phyloP scores from a whole-genome alignment of 805 yeast genomes.

The Metschnikowia koreensis region DNA sequence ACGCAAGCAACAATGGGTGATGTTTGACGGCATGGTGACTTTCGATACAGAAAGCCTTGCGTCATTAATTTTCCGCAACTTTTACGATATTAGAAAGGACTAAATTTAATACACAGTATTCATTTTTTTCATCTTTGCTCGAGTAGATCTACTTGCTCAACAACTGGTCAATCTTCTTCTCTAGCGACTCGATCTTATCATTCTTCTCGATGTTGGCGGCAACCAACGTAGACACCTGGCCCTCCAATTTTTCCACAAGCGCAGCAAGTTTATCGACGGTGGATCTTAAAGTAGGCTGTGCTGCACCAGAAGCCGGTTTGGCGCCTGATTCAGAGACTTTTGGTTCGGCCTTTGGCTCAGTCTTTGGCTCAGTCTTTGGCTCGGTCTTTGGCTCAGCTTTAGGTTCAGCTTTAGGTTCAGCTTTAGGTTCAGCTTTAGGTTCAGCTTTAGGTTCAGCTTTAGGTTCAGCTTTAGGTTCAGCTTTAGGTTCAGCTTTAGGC shows the following conservation, averaged over 20 bases:
- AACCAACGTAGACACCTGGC: constrained; percentile 50
- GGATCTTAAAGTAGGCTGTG: constrained; percentile 58
- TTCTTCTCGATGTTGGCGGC: constrained; percentile 64
- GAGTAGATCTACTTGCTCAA: constrained; percentile 4
- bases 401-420: constrained; percentile 3
- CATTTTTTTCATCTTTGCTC: not conserved
- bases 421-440: constrained; percentile 22
- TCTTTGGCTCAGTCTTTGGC: constrained; percentile 6
- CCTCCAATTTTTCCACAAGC: constrained; percentile 57
- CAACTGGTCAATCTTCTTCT: constrained; percentile 58
- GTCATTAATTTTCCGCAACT: constrained; percentile 69
- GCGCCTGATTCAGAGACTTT: constrained; percentile 16
- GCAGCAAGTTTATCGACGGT: constrained; percentile 66
- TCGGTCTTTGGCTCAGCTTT: constrained; percentile 11
- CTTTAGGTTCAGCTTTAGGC: constrained; percentile 10
- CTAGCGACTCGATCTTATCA: constrained; percentile 54
- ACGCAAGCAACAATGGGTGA: constrained; percentile 47
- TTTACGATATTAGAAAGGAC: constrained; percentile 54
- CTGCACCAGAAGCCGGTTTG: constrained; percentile 6
- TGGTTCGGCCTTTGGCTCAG: constrained; percentile 9
- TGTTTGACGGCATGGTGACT: constrained; percentile 66
- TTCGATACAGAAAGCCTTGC: constrained; percentile 69
- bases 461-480: constrained; percentile 10
- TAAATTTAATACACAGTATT: not conserved
- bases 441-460: constrained; percentile 12